Evolutionary conservation across 257 asterid genomes (phyloP), one percentile per base, ranked within the genome.

Genomic region (Paulownia fortunei): DNA sequence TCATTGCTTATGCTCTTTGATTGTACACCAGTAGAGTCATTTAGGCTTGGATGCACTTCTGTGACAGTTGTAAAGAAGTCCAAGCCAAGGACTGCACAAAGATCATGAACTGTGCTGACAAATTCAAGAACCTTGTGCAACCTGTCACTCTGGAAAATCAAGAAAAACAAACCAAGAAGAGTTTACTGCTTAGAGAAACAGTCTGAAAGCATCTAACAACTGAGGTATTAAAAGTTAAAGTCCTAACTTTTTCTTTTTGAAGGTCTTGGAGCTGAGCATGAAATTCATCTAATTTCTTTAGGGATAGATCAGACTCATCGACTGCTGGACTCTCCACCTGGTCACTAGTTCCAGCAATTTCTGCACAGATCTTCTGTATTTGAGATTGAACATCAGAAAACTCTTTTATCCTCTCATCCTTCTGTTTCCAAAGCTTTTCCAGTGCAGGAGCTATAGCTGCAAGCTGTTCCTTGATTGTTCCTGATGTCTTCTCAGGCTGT

Each of bases 81-180:
- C 91, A 90, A 66, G 56, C 97, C 97, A 79, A 96, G 98, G 42
- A 96, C 99, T 37, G 92, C 97, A 86, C 98, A 93, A 27, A 96
- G 97, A 84, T 92, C 97, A 52, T 93, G 99, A 59, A 93, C 95
- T 0, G 98, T 89, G 91, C 97, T 89, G 73, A 96, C 99, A 73
- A 89, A 88, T 81, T 93, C 98, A 72, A 93, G 98, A 86, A 96
- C 97, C 85, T 84, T 93, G 80, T 89, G 98, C 91, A 93, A 63
- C 82, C 99, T 90, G 80, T 92, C 97, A 71, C 96, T 93, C 99
- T 96, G 95, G 78, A 80, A 65, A 24, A 84, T 68, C n/a, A 80
- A 79, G 65, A 67, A 74, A 80, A 41, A 73, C 42, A 27, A 76
- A n/a, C 41, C 55, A 37, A 65, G 55, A 76, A 64, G 10, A 69